phyloP scores from a whole-genome alignment of 108 stramenopile species.

The Chaetoceros tenuissimus region DNA sequence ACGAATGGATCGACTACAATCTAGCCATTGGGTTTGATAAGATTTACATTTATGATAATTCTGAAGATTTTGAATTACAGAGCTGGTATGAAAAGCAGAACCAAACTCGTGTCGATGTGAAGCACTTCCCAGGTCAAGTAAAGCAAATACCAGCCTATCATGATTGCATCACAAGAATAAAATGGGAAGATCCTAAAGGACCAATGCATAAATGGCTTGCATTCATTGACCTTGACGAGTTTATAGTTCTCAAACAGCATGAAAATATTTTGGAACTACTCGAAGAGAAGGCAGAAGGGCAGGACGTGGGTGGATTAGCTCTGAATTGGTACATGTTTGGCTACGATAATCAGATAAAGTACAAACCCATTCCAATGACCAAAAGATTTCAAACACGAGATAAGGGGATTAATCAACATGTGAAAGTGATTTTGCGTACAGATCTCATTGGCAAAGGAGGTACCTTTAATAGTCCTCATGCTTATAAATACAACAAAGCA shows the following conservation, averaged over 20 bases:
- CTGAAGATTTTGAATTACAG: slow-evolving; percentile 29
- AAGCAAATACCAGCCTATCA: slow-evolving; percentile 19
- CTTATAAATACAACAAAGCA: slow-evolving; percentile 2
- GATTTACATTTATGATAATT: slow-evolving; percentile 47
- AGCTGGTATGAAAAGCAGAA: slow-evolving; percentile 14
- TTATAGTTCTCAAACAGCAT: slow-evolving; percentile 20
- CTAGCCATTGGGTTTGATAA: slow-evolving; percentile 39
- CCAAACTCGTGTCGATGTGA: slow-evolving; percentile 3
- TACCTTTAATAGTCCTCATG: slow-evolving; percentile 8
- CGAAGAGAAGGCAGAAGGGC: slow-evolving; percentile 2
- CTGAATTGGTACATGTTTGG: slow-evolving; percentile 20
- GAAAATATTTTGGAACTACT: slow-evolving; percentile 7
- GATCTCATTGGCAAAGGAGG: neutral
- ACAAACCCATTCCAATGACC: slow-evolving; percentile 21
- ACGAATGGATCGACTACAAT: slow-evolving; percentile 65
- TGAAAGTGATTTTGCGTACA: slow-evolving; percentile 23
- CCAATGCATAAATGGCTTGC: slow-evolving; percentile 23
- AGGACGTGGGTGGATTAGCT: slow-evolving; percentile 5
- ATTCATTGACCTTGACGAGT: slow-evolving; percentile 32
- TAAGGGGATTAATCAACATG: slow-evolving; percentile 11
- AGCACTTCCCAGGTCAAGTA: slow-evolving; percentile 19
- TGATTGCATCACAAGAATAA: slow-evolving; percentile 18
- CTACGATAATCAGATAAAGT: slow-evolving; percentile 15
- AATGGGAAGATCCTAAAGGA: neutral
- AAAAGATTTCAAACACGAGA: slow-evolving; percentile 21